Percentiles rank a stretch among this genome's conserved stretches.
Evolutionary conservation across 108 stramenopile species (phyloP).

Genomic region (Licmophora abbreviata): DNA sequence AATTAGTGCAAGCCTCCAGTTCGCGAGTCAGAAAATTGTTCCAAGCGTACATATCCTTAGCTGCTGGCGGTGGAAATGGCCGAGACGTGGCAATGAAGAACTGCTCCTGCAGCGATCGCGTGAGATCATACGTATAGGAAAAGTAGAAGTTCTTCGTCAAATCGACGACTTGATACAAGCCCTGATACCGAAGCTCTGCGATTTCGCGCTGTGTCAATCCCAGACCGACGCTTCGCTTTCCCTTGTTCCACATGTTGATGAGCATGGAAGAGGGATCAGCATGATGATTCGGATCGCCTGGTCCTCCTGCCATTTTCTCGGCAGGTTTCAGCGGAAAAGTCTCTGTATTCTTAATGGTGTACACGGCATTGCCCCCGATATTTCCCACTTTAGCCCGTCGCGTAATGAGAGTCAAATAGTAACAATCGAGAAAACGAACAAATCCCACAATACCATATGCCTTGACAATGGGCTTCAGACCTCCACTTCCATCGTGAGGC

Average conservation of each 20-base stretch:
- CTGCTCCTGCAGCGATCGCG: slow-evolving; percentile 90
- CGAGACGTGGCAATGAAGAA: slow-evolving; percentile 72
- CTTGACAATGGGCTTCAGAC: slow-evolving; percentile 75
- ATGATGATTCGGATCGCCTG: neutral
- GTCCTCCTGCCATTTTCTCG: slow-evolving; percentile 20
- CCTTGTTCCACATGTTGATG: slow-evolving; percentile 86
- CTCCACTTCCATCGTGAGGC: slow-evolving; percentile 18
- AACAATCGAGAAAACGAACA: slow-evolving; percentile 93
- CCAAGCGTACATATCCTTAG: slow-evolving; percentile 96
- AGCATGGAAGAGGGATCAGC: slow-evolving; percentile 75
- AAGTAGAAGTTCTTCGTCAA: slow-evolving; percentile 96
- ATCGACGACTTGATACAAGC: slow-evolving; percentile 90
- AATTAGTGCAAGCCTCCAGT: slow-evolving; percentile 72
- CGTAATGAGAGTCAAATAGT: slow-evolving; percentile 95
- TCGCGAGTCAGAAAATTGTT: slow-evolving; percentile 91
- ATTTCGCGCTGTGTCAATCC: slow-evolving; percentile 80
- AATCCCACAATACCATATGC: slow-evolving; percentile 90
- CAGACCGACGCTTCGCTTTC: slow-evolving; percentile 75
- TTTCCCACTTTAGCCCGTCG: slow-evolving; percentile 90
- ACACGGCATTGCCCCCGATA: slow-evolving; percentile 91
- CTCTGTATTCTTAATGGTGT: slow-evolving; percentile 90
- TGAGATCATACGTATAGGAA: slow-evolving; percentile 93
- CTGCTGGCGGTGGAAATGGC: slow-evolving; percentile 77
- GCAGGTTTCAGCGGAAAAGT: slow-evolving; percentile 85
- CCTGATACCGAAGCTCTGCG: slow-evolving; percentile 86